Evolutionary conservation across 306 rosid genomes (phyloP), one percentile per base, ranked within the genome.

Genomic region (Begonia fuchsioides): DNA sequence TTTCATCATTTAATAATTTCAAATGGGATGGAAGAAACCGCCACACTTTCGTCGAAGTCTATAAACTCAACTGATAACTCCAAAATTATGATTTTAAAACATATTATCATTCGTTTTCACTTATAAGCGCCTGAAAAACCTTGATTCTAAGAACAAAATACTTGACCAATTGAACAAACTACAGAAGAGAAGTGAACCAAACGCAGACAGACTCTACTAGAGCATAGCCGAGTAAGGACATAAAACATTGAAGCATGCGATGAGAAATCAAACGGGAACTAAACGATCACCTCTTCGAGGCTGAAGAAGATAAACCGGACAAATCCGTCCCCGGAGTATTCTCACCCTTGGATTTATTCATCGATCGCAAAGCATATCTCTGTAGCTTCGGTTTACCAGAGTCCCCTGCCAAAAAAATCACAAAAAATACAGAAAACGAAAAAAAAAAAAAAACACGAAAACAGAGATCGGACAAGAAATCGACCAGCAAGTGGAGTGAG

Each of bases 301-400:
- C 61, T 38, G 95, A 58, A 57, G 61, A 52, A 56, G 93, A 52
- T 53, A 58, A 58, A 53, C 5, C 55, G 16, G 81, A 20, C 46
- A 57, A 46, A 44, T 80, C 73, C 1, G 76, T 15, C 10, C 12
- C 70, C 26, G 61, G 54, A 1, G 64, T 58, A 50, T 67, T 77
- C 44, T 67, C 74, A 20, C 75, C 87, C 63, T 72, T 78, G 11
- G 56, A 8, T 56, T 73, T 86, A 11, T 47, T 15, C 44, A 49
- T 75, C 7, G 95, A 81, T 39, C 95, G 82, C 51, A 86, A 68
- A 6, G 81, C 55, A 15, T 86, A 81, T 13, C 82, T 69, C 41
- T 51, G 83, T 46, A 78, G 78, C 75, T 70, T 64, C 7, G 73
- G 43, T 64, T 46, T 75, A 35, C n/a, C 62, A 0, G 68, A 44